These are phyloP conservation scores for Zygotorulaspora mrakii DNA, from an alignment of 1,139 yeast genomes.

Conservation along the genomic window DNA sequence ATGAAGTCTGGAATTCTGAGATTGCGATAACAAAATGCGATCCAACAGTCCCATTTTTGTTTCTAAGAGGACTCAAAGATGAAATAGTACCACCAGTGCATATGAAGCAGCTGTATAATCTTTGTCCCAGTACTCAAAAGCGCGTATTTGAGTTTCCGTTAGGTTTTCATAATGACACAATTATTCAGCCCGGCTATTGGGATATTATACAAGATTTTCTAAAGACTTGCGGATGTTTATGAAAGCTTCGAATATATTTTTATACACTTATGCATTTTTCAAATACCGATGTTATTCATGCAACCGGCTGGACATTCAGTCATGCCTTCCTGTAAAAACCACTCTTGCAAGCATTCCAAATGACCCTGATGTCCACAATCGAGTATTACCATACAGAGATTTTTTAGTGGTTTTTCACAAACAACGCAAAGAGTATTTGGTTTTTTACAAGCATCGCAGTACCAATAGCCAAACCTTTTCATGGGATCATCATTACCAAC, in stretches of 20 bases:
- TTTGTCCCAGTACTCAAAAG: slow-evolving; percentile 47
- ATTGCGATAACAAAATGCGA: slow-evolving; percentile 51
- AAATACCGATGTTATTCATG: slow-evolving; percentile 8
- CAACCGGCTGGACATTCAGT: slow-evolving; percentile 83
- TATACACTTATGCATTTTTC: background rate
- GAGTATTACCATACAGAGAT: slow-evolving; percentile 62
- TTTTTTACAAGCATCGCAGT: slow-evolving; percentile 66
- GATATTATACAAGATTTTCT: slow-evolving; percentile 57
- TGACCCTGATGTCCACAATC: slow-evolving; percentile 90
- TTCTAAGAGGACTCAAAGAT: slow-evolving; percentile 72
- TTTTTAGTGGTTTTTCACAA: slow-evolving; percentile 75
- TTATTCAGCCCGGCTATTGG: slow-evolving; percentile 73
- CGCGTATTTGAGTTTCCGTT: slow-evolving; percentile 50
- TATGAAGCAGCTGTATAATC: slow-evolving; percentile 58
- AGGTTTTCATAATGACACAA: slow-evolving; percentile 78
- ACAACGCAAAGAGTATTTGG: slow-evolving; percentile 69
- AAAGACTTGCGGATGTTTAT: slow-evolving; percentile 27
- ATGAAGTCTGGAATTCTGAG: slow-evolving; percentile 84
- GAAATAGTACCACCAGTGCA: slow-evolving; percentile 91
- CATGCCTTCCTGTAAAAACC: slow-evolving; percentile 69
- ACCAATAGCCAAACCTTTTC: slow-evolving; percentile 66
- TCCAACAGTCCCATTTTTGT: slow-evolving; percentile 57
- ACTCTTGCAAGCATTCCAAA: slow-evolving; percentile 67
- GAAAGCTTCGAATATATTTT: background rate
- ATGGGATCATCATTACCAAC: slow-evolving; percentile 13